Evolutionary conservation across 805 yeast genomes (phyloP).

Genomic region (Ogataea wickerhamii): DNA sequence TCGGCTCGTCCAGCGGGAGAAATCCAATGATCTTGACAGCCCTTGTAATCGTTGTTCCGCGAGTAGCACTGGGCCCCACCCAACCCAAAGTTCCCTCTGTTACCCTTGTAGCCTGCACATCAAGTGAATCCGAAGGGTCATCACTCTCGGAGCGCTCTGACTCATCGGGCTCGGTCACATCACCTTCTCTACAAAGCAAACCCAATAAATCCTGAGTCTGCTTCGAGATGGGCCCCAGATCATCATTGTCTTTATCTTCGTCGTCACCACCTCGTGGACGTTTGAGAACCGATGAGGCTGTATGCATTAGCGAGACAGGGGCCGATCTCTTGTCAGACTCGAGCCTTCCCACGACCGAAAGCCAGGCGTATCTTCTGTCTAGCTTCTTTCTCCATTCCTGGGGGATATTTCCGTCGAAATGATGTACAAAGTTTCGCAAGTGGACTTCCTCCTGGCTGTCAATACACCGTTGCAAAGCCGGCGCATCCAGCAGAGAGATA

Average conservation of each 20-base stretch:
- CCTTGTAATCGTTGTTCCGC: too few species aligned
- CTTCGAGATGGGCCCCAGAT: background rate
- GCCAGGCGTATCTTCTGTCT: constrained; percentile 7
- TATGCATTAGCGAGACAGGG: too few species aligned
- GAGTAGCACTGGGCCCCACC: background rate
- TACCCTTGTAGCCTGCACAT: background rate
- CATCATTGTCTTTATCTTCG: background rate
- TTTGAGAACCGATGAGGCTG: background rate
- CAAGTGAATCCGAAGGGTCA: background rate
- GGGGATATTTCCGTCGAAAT: constrained; percentile 15
- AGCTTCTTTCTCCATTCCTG: constrained; percentile 12
- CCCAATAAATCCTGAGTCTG: background rate
- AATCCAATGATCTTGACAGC: constrained; percentile 10
- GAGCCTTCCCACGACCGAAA: background rate
- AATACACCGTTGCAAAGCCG: constrained; percentile 8
- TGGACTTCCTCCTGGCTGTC: constrained; percentile 10
- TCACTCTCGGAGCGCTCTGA: background rate
- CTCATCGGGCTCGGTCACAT: background rate
- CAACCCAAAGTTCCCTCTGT: background rate
- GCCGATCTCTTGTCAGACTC: background rate
- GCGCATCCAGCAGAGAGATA: constrained; percentile 9
- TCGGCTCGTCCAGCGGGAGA: constrained; percentile 6
- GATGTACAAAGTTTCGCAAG: constrained; percentile 15
- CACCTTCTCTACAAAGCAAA: background rate
- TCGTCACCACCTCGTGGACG: background rate